These are phyloP conservation scores for Lepidium aucheri DNA, from an alignment of 345 rosid species.

Conservation along the genomic window DNA sequence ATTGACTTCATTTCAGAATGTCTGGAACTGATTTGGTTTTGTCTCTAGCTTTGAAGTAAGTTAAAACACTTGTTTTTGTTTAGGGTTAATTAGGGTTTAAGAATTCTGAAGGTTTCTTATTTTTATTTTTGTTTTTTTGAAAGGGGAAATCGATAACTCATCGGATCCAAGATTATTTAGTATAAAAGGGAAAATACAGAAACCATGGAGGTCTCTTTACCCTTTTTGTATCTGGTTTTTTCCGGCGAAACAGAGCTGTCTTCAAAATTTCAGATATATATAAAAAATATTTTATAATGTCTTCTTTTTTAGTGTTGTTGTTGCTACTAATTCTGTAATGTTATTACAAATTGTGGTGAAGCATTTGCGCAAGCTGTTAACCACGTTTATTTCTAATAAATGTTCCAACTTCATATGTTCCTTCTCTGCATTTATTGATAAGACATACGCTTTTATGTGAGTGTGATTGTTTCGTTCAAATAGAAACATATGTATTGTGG, in stretches of 20 bases:
- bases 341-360: constrained; percentile 19
- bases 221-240: constrained; percentile 3
- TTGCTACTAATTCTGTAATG: constrained; percentile 17
- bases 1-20: background rate
- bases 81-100: constrained; percentile 23
- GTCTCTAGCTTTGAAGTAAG: background rate
- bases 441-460: background rate
- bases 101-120: background rate
- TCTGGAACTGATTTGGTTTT: background rate
- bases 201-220: constrained; percentile 14
- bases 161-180: background rate
- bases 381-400: constrained; percentile 21
- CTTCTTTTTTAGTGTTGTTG: background rate
- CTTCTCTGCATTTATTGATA: background rate
- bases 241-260: constrained; percentile 25
- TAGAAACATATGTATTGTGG: background rate
- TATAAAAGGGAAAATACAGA: background rate
- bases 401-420: background rate
- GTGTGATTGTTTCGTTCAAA: constrained; percentile 18
- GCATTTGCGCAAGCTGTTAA: constrained; percentile 26
- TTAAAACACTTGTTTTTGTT: background rate
- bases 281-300: background rate
- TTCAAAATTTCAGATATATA: constrained; percentile 7
- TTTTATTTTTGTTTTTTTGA: background rate
- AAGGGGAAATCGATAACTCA: background rate